Base-by-base conservation (phyloP, 345 rosid genomes). In the Lagerstroemia speciosa region DNA sequence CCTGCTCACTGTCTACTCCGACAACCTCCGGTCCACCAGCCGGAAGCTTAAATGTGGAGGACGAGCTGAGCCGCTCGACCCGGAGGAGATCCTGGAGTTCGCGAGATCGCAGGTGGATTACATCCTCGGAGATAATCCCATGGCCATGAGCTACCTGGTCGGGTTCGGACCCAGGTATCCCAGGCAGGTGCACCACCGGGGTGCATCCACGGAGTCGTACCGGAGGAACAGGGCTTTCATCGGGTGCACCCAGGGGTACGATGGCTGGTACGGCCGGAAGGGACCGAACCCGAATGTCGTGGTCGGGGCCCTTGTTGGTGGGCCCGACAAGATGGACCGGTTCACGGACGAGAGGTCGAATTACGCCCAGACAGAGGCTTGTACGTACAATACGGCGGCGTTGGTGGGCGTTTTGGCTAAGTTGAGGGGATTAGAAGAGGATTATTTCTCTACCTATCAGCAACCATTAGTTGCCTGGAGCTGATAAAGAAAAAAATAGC, bases 221-320 rank as follows among this genome's bases (percentile, higher is more conserved):
- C 76, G 67, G 64, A 72, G 33, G 76, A 67, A 69, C 69, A 72
- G 64, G 66, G 90, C 79, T 11, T 86, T 88, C 55, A 84, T 88
- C 43, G 90, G 93, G 78, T 86, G 90, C 81, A 84, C 81, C 0
- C 86, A 86, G 45, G 91, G 93, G 2, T 88, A 84, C 64, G 89
- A 88, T 70, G 36, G 57, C 48, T 83, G 85, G 86, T 88, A 70
- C 67, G 65, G 36, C 0, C 70, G 74, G 36, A 57, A 34, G 7
- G 70, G 37, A 37, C 81, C 87, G 0, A 88, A 88, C 81, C 90
- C 89, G 2, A 80, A 83, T 24, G 75, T 73, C 24, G 36, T 84
- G 19, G 69, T 69, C 5, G 89, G 93, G 60, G 90, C 87, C 22
- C 71, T 88, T 0, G 93, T 86, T 10, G 93, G 93, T 8, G 93